Percentiles rank a stretch among this genome's conserved stretches.
Conservation (phyloP, 2,329 filamentous ascomycete genomes). For the Aspergillus sp. region DNA sequence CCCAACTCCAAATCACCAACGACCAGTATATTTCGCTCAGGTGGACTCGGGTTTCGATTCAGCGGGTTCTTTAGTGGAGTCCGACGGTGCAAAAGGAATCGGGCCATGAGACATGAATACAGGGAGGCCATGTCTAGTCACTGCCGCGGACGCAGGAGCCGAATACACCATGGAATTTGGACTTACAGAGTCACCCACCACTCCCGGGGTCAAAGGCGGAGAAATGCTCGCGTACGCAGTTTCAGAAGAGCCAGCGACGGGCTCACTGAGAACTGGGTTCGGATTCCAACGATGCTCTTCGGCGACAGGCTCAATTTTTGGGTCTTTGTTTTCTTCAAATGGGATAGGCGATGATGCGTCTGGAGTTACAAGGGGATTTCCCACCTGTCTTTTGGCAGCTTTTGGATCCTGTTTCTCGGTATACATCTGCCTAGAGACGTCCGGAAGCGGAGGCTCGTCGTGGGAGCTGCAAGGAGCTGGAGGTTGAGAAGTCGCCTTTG, state of each 20-base stretch:
- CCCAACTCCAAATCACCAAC: neutral
- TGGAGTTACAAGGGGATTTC: neutral
- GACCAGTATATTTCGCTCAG: neutral
- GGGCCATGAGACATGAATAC: conserved; percentile 48
- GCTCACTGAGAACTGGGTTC: neutral
- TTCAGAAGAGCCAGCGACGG: conserved; percentile 2
- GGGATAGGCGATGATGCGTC: conserved; percentile 8
- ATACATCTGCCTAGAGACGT: neutral
- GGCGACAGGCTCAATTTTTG: neutral
- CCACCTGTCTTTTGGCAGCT: neutral
- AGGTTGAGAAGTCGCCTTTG: conserved; percentile 11
- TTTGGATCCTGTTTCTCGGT: neutral
- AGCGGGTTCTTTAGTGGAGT: neutral
- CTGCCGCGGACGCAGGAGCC: conserved; percentile 29
- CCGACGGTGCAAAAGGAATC: conserved; percentile 41
- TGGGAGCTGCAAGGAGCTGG: conserved; percentile 3
- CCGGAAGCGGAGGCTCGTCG: conserved; percentile 1
- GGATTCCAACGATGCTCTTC: conserved; percentile 5
- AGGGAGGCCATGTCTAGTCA: conserved; percentile 47
- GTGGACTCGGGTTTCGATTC: neutral
- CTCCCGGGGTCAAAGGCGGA: conserved; percentile 28
- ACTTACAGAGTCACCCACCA: conserved; percentile 8
- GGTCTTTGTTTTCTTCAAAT: neutral
- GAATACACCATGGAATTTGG: conserved; percentile 27
- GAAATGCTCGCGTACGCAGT: conserved; percentile 9